These are phyloP conservation scores for Tricholoma sp. DNA, from an alignment of 768 basidiomycete species.

Conservation along the genomic window DNA sequence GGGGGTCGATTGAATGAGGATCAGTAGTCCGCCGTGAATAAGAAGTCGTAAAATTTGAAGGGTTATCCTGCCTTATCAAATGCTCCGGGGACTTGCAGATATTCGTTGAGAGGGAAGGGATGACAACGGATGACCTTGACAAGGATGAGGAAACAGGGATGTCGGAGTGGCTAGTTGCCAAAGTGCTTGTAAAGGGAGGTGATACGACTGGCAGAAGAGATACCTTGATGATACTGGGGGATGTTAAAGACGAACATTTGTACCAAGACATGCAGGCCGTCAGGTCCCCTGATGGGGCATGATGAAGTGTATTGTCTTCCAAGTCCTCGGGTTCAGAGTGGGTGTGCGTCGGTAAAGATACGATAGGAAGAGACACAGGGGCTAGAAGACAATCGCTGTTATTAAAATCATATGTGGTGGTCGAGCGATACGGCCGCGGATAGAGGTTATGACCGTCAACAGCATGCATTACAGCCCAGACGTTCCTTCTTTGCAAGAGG, in stretches of 20 bases:
- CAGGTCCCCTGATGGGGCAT: slow-evolving; percentile 3
- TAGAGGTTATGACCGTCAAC: neutral
- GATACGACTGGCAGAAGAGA: neutral
- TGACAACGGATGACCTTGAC: neutral
- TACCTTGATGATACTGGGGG: neutral
- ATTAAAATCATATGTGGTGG: neutral
- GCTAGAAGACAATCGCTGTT: neutral
- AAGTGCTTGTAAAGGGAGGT: neutral
- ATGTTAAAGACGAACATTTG: neutral
- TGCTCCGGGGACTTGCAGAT: neutral
- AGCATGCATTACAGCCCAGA: neutral
- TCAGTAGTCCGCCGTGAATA: neutral
- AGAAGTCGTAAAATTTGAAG: neutral
- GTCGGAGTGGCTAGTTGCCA: neutral
- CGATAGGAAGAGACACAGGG: neutral
- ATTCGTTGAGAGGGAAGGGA: neutral
- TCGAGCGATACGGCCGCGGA: neutral
- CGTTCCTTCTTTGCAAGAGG: neutral
- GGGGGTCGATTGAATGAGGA: neutral
- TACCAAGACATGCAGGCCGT: slow-evolving; percentile 8
- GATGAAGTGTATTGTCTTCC: slow-evolving; percentile 7
- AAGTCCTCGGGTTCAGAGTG: neutral
- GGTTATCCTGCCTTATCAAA: neutral
- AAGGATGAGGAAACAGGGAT: neutral
- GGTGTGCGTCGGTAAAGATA: neutral